phyloP scores from a whole-genome alignment of 805 yeast genomes.

The Candida caryicola region DNA sequence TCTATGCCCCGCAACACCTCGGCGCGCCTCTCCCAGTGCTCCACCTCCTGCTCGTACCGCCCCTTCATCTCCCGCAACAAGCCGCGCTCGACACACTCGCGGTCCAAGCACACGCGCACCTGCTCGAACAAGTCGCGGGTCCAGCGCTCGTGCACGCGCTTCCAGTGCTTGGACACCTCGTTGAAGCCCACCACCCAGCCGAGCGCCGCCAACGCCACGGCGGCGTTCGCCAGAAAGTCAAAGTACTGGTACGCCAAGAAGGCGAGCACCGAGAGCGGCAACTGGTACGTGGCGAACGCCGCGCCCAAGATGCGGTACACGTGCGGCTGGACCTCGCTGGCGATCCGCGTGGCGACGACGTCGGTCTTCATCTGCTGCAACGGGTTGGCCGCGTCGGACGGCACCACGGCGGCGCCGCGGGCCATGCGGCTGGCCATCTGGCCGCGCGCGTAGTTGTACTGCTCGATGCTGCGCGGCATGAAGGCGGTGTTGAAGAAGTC shows the following conservation, averaged over 20 bases:
- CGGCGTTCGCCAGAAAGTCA: conserved; percentile 30
- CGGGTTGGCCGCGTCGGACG: conserved; percentile 24
- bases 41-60: conserved; percentile 20
- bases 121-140: conserved; percentile 29
- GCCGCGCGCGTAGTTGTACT: conserved; percentile 38
- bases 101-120: conserved; percentile 31
- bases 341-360: conserved; percentile 26
- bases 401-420: conserved; percentile 22
- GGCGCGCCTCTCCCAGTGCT: neutral
- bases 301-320: conserved; percentile 27
- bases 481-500: conserved; percentile 34
- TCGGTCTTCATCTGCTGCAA: conserved; percentile 27
- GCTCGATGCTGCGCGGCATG: conserved; percentile 39
- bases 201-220: conserved; percentile 32
- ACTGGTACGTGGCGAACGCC: conserved; percentile 35
- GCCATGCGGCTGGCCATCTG: conserved; percentile 29
- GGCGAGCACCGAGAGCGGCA: conserved; percentile 34
- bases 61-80: conserved; percentile 31
- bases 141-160: conserved; percentile 28
- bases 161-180: conserved; percentile 39
- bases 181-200: conserved; percentile 44
- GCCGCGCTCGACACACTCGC: conserved; percentile 38
- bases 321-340: conserved; percentile 36
- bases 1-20: conserved; percentile 8
- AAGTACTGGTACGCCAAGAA: conserved; percentile 31